Percentiles rank a stretch among this genome's conserved stretches.
These are phyloP conservation scores for Rostrohypoxylon terebratum DNA, from an alignment of 495 filamentous ascomycete genomes.

Conservation along the genomic window DNA sequence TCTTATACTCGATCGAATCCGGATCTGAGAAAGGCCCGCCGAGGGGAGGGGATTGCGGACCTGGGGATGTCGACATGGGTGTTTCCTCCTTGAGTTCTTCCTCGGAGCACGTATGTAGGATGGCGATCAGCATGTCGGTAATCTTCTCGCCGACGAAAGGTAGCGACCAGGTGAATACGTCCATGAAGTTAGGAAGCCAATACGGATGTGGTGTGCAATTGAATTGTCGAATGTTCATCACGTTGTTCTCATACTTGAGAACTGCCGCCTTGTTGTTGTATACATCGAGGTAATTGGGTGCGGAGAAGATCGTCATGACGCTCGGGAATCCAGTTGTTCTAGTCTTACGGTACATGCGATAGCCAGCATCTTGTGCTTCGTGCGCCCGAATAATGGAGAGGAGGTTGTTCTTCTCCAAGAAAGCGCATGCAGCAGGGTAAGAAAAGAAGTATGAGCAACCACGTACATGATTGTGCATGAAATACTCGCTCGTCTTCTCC, in stretches of 20 bases:
- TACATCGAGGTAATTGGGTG: conserved; percentile 98
- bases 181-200: conserved; percentile 99
- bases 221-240: conserved; percentile 99
- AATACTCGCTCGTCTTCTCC: conserved; percentile 97
- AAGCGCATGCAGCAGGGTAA: conserved; percentile 96
- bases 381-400: conserved; percentile 98
- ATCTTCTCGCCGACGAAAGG: conserved; percentile 99
- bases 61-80: conserved; percentile 64
- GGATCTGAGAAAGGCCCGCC: conserved; percentile 67
- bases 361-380: conserved; percentile 97
- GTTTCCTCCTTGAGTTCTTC: conserved; percentile 93
- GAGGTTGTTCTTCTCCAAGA: conserved; percentile 98
- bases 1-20: conserved; percentile 90
- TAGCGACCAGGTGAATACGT: conserved; percentile 98
- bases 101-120: conserved; percentile 97
- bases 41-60: conserved; percentile 76
- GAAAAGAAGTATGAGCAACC: conserved; percentile 99
- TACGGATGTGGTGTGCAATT: conserved; percentile 99
- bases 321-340: conserved; percentile 97
- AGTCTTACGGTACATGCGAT: conserved; percentile 99
- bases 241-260: conserved; percentile 99
- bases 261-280: conserved; percentile 99
- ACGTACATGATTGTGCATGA: conserved; percentile 97
- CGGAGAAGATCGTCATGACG: conserved; percentile 99
- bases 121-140: conserved; percentile 99